A percentile compares a stretch with the other conserved stretches of the same genome.
These are phyloP conservation scores for Trametes polyzona DNA, from an alignment of 1,284 basidiomycete species.

Conservation along the genomic window DNA sequence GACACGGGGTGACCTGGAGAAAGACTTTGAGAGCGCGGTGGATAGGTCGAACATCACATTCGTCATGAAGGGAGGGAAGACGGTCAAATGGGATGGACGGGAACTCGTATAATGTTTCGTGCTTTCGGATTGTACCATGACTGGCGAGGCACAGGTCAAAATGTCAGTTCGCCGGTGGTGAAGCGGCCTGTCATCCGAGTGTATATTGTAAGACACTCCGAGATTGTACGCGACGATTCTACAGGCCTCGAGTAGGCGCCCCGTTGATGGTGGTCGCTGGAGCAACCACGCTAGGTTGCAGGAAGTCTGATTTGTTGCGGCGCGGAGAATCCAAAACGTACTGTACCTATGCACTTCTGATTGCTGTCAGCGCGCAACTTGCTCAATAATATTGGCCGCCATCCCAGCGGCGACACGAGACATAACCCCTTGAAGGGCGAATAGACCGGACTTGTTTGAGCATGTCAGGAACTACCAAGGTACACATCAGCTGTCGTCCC, in stretches of 20 bases:
- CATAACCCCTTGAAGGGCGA: neutral
- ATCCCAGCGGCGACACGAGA: neutral
- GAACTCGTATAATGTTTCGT: conserved; percentile 24
- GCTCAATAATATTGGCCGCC: neutral
- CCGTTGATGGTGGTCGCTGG: conserved; percentile 4
- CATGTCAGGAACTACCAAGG: neutral
- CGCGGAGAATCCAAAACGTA: neutral
- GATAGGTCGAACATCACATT: conserved; percentile 48
- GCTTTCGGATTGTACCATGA: neutral
- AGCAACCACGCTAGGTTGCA: neutral
- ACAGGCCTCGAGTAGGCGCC: neutral
- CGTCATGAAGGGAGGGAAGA: conserved; percentile 61
- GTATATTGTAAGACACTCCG: too few species aligned
- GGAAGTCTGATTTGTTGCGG: neutral
- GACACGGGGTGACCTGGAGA: conserved; percentile 45
- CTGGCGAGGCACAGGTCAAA: too few species aligned
- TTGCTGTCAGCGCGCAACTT: neutral
- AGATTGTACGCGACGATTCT: neutral
- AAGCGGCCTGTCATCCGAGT: too few species aligned
- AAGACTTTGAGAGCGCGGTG: conserved; percentile 54
- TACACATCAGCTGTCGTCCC: neutral
- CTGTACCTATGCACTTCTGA: neutral
- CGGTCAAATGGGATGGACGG: conserved; percentile 50
- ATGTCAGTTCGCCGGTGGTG: too few species aligned
- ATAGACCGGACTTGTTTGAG: neutral